These are phyloP conservation scores for Angomonas deanei DNA, from an alignment of 208 protist genomes.

Conservation along the genomic window DNA sequence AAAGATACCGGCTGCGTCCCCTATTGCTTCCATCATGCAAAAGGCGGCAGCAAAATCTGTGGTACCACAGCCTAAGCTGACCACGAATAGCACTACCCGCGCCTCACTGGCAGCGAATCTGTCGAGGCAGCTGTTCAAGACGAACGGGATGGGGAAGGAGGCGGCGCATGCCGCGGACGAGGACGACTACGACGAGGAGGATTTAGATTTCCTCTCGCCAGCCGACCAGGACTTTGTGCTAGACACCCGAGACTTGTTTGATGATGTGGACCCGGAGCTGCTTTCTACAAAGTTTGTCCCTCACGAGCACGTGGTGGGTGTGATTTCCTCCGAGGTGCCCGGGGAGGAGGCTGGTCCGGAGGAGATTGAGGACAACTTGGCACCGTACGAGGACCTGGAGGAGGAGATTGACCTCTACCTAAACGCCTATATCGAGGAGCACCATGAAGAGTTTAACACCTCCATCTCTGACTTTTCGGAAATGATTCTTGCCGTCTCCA, in stretches of 20 bases:
- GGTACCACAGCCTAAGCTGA: neutral
- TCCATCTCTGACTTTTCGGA: conserved; percentile 75
- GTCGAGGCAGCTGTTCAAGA: conserved; percentile 44
- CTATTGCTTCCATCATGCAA: neutral
- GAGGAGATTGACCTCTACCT: conserved; percentile 58
- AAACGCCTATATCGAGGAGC: conserved; percentile 64
- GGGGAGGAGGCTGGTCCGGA: conserved; percentile 45
- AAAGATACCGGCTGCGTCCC: neutral
- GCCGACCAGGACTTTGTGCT: conserved; percentile 58
- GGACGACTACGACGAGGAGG: conserved; percentile 39
- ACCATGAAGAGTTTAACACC: conserved; percentile 80
- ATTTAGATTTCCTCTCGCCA: conserved; percentile 22
- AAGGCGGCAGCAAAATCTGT: neutral
- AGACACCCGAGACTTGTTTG: conserved; percentile 60
- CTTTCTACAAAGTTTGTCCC: conserved; percentile 61
- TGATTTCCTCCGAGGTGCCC: conserved; percentile 48
- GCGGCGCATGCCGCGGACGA: conserved; percentile 10
- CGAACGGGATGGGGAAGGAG: neutral
- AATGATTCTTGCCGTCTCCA: conserved; percentile 77
- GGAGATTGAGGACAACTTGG: conserved; percentile 65
- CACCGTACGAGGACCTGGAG: conserved; percentile 56
- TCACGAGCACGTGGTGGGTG: conserved; percentile 71
- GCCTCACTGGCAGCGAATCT: conserved; percentile 17
- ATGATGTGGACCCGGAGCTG: conserved; percentile 60
- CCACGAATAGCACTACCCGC: conserved; percentile 6